Evolutionary conservation across 2,329 filamentous ascomycete genomes (phyloP).

Genomic region (Fusarium lateritium): DNA sequence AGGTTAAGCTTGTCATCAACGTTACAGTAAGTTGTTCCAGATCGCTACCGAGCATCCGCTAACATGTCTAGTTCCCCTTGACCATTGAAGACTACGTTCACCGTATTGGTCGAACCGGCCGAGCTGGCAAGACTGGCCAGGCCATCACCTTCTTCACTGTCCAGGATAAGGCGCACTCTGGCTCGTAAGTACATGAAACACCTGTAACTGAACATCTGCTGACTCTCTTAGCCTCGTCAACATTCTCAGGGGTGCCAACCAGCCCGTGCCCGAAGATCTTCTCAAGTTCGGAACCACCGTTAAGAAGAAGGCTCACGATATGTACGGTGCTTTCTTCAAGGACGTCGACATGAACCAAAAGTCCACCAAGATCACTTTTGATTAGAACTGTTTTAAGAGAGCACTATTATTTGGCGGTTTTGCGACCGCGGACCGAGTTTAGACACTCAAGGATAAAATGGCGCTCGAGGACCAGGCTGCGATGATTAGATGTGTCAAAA

Average conservation of each 20-base stretch:
- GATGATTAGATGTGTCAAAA: constrained; percentile 48
- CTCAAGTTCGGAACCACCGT: constrained; percentile 98
- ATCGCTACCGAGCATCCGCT: background rate
- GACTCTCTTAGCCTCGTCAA: constrained; percentile 80
- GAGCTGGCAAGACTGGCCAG: constrained; percentile 89
- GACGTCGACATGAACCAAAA: constrained; percentile 87
- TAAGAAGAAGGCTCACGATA: constrained; percentile 98
- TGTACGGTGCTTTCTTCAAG: constrained; percentile 96
- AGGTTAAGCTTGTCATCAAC: constrained; percentile 95
- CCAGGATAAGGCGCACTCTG: constrained; percentile 92
- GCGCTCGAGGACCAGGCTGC: constrained; percentile 69
- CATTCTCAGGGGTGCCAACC: constrained; percentile 92
- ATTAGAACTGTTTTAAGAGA: constrained; percentile 58
- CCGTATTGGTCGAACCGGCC: constrained; percentile 93
- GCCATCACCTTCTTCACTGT: constrained; percentile 97
- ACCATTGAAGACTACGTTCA: constrained; percentile 99
- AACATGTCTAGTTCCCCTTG: constrained; percentile 77
- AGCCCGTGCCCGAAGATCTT: constrained; percentile 89
- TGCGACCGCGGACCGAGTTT: constrained; percentile 57
- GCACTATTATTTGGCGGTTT: constrained; percentile 51
- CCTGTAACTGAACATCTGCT: constrained; percentile 5
- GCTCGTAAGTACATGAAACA: constrained; percentile 74
- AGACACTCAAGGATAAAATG: constrained; percentile 67
- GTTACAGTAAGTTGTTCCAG: constrained; percentile 73
- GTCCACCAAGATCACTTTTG: constrained; percentile 93